Conservation (phyloP, 2,329 filamentous ascomycete species). For the Cladosporium austrohemisphaericum region DNA sequence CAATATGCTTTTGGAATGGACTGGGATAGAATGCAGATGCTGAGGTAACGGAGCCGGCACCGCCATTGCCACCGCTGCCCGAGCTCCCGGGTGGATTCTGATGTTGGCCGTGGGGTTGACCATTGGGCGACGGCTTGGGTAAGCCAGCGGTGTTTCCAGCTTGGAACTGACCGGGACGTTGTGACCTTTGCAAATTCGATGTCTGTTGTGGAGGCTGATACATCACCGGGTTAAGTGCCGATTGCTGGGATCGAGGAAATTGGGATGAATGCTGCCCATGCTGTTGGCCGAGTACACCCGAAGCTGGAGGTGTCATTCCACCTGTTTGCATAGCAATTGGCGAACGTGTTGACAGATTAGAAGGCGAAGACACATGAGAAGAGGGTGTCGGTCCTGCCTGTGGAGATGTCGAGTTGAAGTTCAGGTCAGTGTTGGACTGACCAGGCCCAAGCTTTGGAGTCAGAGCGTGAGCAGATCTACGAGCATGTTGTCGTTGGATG, state of each 20-base stretch:
- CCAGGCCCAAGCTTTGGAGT: constrained; percentile 36
- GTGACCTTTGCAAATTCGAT: constrained; percentile 9
- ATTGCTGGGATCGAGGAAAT: constrained; percentile 38
- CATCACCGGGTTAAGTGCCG: constrained; percentile 42
- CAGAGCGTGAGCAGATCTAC: constrained; percentile 32
- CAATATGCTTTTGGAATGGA: constrained; percentile 89
- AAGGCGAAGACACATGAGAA: constrained; percentile 70
- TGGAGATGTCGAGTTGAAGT: constrained; percentile 56
- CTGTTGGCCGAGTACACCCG: constrained; percentile 53
- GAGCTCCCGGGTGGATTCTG: constrained; percentile 22
- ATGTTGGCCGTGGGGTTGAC: constrained; percentile 18
- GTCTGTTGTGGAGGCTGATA: constrained; percentile 37
- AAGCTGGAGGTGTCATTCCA: constrained; percentile 57
- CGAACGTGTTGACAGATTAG: constrained; percentile 54
- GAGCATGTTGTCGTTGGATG: constrained; percentile 64
- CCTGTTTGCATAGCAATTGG: constrained; percentile 59
- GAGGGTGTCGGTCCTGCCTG: constrained; percentile 78
- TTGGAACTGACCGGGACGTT: constrained; percentile 18
- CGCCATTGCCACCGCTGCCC: constrained; percentile 35
- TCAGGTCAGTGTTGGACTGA: constrained; percentile 39
- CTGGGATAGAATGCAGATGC: constrained; percentile 69
- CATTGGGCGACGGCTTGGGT: constrained; percentile 24
- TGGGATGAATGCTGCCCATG: constrained; percentile 44
- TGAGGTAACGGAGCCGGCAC: constrained; percentile 29
- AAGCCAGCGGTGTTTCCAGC: constrained; percentile 32